Evolutionary conservation across 257 asterid species (phyloP), one percentile per base, ranked within the genome.

Genomic region (Plantago ovata): DNA sequence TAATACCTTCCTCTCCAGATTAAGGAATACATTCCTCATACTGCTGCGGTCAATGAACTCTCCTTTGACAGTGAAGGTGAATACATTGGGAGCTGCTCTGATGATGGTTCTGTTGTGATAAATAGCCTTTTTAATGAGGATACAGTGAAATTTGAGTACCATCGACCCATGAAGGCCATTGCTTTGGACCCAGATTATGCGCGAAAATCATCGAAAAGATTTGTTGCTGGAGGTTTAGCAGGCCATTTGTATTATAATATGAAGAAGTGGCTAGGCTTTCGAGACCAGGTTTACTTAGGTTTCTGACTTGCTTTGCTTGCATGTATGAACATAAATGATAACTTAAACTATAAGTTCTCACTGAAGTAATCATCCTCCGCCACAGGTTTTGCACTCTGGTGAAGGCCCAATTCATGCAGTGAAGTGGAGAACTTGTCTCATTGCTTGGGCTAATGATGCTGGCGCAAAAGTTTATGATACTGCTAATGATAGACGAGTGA

Each of bases 21-120:
- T 38, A 89, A 89, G 75, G 97, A 84, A 70, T 89, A 84, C 74
- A 65, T 75, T 51, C 84, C 87, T 63, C 99, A 93, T 60, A 75
- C 96, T 52, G 95, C 89, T 79, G 86, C 92, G n/a, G 97, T 93
- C 70, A 89, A 93, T 69, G 96, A 93, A 77, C 88, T 93, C 60
- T 81, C 85, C 85, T 93, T 93, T 66, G 99, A 93, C 54, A 47
- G 77, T 54, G 99, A 93, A 71, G 99, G 97, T 52, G 99, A 93
- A 89, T 93, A 74, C 78, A 76, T 93, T 69, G 99, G 94, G 71
- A 93, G 99, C 86, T 93, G 99, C 88, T 89, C 99, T 45, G 99
- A 89, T 74, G 97, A 93, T 75, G 97, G 97, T 64, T 84, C 95
- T 76, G 94, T 93, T 67, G 80, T 84, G 65, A 89, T 93, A 70